These are phyloP conservation scores for Ceriops decandra DNA, from an alignment of 345 rosid species.

Conservation along the genomic window DNA sequence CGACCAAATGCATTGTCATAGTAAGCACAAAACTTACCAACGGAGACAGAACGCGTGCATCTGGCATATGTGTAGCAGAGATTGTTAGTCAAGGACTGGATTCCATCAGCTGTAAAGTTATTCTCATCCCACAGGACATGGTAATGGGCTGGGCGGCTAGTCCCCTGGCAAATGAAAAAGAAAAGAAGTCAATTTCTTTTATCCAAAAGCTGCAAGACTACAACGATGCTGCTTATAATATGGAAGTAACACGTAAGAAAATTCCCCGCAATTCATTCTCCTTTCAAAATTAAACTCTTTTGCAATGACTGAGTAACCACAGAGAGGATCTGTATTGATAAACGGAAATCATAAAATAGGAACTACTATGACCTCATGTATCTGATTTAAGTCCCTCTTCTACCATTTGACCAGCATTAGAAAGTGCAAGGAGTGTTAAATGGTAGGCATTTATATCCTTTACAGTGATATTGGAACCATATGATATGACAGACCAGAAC, in stretches of 20 bases:
- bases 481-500: background rate
- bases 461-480: background rate
- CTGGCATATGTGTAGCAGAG: conserved; percentile 97
- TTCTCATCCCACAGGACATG: conserved; percentile 99
- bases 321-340: too few species aligned
- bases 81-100: conserved; percentile 91
- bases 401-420: background rate
- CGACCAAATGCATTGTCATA: background rate
- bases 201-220: background rate
- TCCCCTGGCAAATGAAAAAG: conserved; percentile 52
- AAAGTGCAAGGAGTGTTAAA: background rate
- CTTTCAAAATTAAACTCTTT: too few species aligned
- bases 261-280: too few species aligned
- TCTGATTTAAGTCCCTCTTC: background rate
- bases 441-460: background rate
- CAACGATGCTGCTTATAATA: too few species aligned
- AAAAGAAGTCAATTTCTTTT: background rate
- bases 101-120: conserved; percentile 94
- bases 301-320: too few species aligned
- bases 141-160: conserved; percentile 98
- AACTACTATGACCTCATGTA: background rate
- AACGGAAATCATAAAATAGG: background rate
- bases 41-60: conserved; percentile 91
- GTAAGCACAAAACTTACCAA: conserved; percentile 47
- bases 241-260: too few species aligned